Conservation (phyloP, 2,329 filamentous ascomycete species). For the Chrysosporium keratinophilum region DNA sequence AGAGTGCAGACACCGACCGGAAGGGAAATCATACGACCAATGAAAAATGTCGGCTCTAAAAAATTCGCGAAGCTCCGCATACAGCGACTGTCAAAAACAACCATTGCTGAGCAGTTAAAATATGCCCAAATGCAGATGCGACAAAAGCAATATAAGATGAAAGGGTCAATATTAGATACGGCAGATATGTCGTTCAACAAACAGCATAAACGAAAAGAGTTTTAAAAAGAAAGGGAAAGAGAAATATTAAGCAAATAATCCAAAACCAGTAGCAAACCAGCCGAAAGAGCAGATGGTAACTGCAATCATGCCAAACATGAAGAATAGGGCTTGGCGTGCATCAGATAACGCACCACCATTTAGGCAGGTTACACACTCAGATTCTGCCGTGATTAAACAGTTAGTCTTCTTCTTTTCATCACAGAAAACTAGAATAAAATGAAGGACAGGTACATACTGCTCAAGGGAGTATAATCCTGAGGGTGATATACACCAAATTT, state of each 20-base stretch:
- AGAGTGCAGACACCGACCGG: neutral
- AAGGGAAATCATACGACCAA: neutral
- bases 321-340: conserved; percentile 45
- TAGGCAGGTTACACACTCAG: conserved; percentile 46
- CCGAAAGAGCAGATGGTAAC: conserved; percentile 51
- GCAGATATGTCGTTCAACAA: conserved; percentile 1
- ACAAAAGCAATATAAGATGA: neutral
- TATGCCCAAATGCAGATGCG: neutral
- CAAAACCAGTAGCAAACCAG: conserved; percentile 39
- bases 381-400: conserved; percentile 31
- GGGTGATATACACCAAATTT: conserved; percentile 54
- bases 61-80: neutral
- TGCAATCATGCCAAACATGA: conserved; percentile 45
- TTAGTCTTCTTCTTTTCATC: conserved; percentile 10
- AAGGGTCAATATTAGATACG: conserved; percentile 3
- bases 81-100: neutral
- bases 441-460: conserved; percentile 32
- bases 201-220: neutral
- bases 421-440: neutral
- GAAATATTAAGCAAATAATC: conserved; percentile 16
- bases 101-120: neutral
- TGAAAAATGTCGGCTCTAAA: neutral
- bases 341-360: conserved; percentile 39
- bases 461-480: conserved; percentile 42
- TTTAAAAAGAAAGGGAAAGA: neutral